Evolutionary conservation across 306 rosid species (phyloP).

Genomic region (Notholithocarpus densiflorus): DNA sequence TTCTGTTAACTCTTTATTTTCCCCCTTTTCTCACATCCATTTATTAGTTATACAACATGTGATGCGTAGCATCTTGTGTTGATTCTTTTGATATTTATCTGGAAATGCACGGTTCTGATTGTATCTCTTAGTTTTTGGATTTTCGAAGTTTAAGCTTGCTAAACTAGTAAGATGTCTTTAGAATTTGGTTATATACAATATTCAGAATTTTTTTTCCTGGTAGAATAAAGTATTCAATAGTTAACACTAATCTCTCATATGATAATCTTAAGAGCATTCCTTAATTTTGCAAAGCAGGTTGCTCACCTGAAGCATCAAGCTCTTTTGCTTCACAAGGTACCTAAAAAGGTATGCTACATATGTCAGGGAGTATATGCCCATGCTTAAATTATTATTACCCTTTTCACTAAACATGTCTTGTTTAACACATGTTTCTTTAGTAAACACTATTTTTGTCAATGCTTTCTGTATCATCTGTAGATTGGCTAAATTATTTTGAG

Average conservation of each 20-base stretch:
- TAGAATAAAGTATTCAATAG: not conserved
- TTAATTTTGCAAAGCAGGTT: constrained; percentile 35
- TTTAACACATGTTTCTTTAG: constrained; percentile 1
- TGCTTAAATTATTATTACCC: not conserved
- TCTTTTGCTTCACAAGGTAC: constrained; percentile 46
- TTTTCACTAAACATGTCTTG: not conserved
- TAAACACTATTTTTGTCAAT: not conserved
- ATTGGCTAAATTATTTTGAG: not conserved
- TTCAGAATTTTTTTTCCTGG: not conserved
- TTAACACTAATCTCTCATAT: not conserved
- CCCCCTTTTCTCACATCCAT: not conserved
- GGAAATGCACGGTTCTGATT: not conserved
- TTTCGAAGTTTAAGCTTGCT: not conserved
- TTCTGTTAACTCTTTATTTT: not conserved
- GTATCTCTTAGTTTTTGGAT: not conserved
- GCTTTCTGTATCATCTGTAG: not conserved
- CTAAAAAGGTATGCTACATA: constrained; percentile 38
- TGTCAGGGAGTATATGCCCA: constrained; percentile 4
- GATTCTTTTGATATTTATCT: not conserved
- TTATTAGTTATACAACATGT: not conserved
- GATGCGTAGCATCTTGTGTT: not conserved
- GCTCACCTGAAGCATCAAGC: constrained; percentile 60
- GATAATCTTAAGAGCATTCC: not conserved
- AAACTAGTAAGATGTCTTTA: not conserved
- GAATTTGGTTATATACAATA: not conserved